Conservation (phyloP, 441 rosid species). For the Mallotus japonicus region DNA sequence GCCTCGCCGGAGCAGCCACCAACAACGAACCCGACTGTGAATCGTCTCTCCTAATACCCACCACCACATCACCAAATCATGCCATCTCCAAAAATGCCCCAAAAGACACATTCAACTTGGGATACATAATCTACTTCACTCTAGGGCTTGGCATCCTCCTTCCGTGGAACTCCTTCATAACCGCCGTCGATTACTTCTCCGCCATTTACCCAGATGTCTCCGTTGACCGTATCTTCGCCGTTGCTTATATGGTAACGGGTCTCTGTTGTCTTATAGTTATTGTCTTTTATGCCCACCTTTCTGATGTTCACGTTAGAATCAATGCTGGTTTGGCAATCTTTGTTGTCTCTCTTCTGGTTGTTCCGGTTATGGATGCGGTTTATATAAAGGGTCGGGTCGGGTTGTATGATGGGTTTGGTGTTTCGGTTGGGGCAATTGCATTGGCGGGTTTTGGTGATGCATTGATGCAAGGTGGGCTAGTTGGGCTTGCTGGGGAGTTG, state of each 20-base stretch:
- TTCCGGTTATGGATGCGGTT: conserved; percentile 70
- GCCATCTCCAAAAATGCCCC: conserved; percentile 34
- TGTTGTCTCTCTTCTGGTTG: conserved; percentile 54
- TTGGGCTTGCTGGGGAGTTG: conserved; percentile 88
- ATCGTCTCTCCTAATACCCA: conserved; percentile 42
- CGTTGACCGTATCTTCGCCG: conserved; percentile 82
- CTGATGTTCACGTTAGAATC: conserved; percentile 66
- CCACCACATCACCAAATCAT: too few relatives aligned
- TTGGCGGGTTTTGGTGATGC: conserved; percentile 77
- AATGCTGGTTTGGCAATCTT: conserved; percentile 66
- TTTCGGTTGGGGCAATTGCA: conserved; percentile 49
- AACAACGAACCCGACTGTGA: conserved; percentile 38
- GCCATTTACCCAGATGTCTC: conserved; percentile 77
- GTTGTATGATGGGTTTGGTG: conserved; percentile 58
- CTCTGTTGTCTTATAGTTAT: conserved; percentile 51
- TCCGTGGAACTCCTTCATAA: conserved; percentile 96
- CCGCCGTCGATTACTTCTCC: conserved; percentile 94
- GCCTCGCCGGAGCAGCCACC: conserved; percentile 26
- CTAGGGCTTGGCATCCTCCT: conserved; percentile 78
- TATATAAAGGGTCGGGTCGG: conserved; percentile 81
- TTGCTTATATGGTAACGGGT: conserved; percentile 61
- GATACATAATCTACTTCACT: conserved; percentile 78
- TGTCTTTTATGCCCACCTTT: conserved; percentile 59
- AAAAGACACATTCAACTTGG: conserved; percentile 59
- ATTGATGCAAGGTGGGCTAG: conserved; percentile 76